phyloP scores from a whole-genome alignment of 2,329 filamentous ascomycete species.

The Clathrospora elynae region DNA sequence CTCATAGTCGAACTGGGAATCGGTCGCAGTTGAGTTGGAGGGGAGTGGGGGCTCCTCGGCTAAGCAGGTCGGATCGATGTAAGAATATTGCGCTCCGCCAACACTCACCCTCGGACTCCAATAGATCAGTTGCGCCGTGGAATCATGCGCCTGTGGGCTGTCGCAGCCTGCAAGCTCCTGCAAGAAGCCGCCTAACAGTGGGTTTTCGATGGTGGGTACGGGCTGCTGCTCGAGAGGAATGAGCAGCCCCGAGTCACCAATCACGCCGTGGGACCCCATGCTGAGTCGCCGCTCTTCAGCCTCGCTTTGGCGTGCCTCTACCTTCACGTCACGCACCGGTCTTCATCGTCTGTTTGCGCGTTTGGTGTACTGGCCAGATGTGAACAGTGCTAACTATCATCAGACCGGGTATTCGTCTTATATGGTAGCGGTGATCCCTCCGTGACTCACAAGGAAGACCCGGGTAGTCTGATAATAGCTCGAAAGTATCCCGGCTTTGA shows the following conservation, averaged over 20 bases:
- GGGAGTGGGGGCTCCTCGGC: slow-evolving; percentile 15
- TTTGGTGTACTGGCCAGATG: no score
- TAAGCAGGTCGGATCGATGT: background rate
- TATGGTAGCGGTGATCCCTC: no score
- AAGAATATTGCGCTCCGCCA: no score
- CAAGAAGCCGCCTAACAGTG: slow-evolving; percentile 21
- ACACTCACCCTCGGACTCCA: slow-evolving; percentile 12
- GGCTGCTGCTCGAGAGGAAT: slow-evolving; percentile 7
- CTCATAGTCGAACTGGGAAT: no score
- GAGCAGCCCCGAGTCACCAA: slow-evolving; percentile 9
- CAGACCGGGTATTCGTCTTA: no score
- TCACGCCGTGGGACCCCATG: slow-evolving; percentile 9
- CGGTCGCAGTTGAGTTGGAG: slow-evolving; percentile 18
- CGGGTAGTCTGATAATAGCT: no score
- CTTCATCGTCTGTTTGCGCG: no score
- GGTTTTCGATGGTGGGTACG: slow-evolving; percentile 10
- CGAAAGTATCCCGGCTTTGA: no score
- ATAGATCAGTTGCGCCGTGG: no score
- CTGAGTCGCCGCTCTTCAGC: slow-evolving; percentile 7
- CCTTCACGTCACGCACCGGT: slow-evolving; percentile 1
- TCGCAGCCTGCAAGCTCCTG: slow-evolving; percentile 21
- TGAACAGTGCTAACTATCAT: no score
- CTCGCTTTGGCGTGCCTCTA: slow-evolving; percentile 8
- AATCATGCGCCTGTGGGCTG: slow-evolving; percentile 11
- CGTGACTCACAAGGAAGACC: no score